Evolutionary conservation across 2,329 filamentous ascomycete species (phyloP).

Genomic region (Knoxdaviesia proteae): DNA sequence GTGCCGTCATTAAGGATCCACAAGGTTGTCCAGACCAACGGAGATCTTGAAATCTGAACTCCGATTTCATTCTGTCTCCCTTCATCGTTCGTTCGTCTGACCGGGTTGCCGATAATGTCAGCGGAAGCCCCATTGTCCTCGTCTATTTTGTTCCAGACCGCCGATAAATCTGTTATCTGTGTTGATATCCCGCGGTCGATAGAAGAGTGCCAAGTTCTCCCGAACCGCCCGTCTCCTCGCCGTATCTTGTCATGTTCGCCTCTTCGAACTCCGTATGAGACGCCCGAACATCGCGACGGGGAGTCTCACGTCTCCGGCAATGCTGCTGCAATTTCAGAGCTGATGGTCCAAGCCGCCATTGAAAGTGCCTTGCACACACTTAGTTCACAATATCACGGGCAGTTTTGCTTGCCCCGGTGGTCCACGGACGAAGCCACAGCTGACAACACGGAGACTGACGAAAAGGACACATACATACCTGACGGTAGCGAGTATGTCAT

Average conservation of each 20-base stretch:
- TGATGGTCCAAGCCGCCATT: constrained; percentile 29
- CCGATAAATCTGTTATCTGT: constrained; percentile 26
- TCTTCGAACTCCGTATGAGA: neutral
- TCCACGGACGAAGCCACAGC: too few species aligned
- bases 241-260: constrained; percentile 21
- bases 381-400: constrained; percentile 15
- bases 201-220: constrained; percentile 38
- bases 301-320: constrained; percentile 7
- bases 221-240: constrained; percentile 14
- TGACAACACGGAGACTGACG: too few species aligned
- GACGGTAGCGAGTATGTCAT: too few species aligned
- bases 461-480: too few species aligned
- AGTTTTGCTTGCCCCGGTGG: constrained; percentile 24
- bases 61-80: too few species aligned
- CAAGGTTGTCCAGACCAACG: too few species aligned
- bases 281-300: neutral
- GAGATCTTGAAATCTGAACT: too few species aligned
- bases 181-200: constrained; percentile 53
- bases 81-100: too few species aligned
- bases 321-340: constrained; percentile 28
- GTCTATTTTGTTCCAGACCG: constrained; percentile 14
- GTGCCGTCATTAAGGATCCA: too few species aligned
- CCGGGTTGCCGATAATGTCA: too few species aligned
- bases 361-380: constrained; percentile 20
- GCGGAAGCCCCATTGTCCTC: constrained; percentile 2